Evolutionary conservation across 306 rosid genomes (phyloP).

Genomic region (Trifolium repens): DNA sequence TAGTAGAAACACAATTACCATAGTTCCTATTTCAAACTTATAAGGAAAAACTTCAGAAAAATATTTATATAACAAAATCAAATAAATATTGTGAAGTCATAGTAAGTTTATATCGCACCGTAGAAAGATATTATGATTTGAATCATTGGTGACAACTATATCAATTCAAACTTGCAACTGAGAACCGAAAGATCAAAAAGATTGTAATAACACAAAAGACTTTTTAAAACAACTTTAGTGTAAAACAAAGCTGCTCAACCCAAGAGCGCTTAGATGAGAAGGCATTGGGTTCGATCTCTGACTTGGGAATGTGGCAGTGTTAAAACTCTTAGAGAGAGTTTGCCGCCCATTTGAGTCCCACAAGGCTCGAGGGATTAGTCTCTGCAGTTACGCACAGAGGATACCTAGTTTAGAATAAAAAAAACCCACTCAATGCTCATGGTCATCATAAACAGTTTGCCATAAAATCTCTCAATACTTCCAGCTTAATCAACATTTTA

Average conservation of each 20-base stretch:
- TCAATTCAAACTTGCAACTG: constrained; percentile 13
- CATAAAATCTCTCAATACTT: background rate
- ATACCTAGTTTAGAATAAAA: too few relatives aligned
- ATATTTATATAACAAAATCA: too few relatives aligned
- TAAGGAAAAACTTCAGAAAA: too few relatives aligned
- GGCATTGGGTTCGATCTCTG: too few relatives aligned
- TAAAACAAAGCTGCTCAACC: constrained; percentile 9
- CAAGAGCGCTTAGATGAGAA: too few relatives aligned
- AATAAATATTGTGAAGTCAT: too few relatives aligned
- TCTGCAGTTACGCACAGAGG: too few relatives aligned
- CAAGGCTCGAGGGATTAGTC: too few relatives aligned
- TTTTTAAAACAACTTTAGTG: background rate
- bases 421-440: background rate
- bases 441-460: background rate
- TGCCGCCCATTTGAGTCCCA: too few relatives aligned
- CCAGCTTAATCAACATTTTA: background rate
- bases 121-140: constrained; percentile 6
- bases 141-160: background rate
- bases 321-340: too few relatives aligned
- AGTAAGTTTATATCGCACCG: background rate
- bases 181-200: constrained; percentile 13
- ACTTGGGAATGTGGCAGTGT: too few relatives aligned
- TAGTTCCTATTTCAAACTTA: too few relatives aligned
- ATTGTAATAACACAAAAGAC: background rate
- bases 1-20: background rate